Evolutionary conservation across 202 grass and related monocot genomes (phyloP).

Genomic region (Eragrostis tef): DNA sequence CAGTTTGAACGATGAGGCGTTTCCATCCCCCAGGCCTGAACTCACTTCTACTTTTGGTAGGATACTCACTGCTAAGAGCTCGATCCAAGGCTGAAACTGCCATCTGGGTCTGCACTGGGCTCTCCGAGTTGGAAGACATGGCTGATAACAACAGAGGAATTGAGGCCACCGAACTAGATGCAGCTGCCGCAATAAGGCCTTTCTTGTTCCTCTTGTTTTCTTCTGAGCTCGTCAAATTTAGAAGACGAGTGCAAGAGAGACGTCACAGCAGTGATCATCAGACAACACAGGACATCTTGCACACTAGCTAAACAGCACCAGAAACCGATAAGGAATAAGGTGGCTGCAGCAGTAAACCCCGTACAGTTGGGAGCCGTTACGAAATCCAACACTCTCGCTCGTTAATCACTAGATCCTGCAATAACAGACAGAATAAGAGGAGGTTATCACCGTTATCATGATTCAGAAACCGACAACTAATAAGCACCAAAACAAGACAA

Average conservation of each 20-base stretch:
- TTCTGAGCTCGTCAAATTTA: slow-evolving; percentile 22
- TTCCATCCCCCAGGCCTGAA: slow-evolving; percentile 65
- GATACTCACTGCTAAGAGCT: slow-evolving; percentile 63
- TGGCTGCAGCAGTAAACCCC: slow-evolving; percentile 16
- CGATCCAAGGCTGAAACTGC: slow-evolving; percentile 76
- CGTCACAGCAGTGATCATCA: slow-evolving; percentile 47
- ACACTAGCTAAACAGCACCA: slow-evolving; percentile 31
- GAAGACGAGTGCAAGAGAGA: slow-evolving; percentile 33
- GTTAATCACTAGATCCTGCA: slow-evolving; percentile 40
- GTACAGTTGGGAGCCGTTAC: neutral
- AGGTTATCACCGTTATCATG: slow-evolving; percentile 30
- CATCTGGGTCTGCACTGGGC: slow-evolving; percentile 91
- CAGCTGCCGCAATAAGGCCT: slow-evolving; percentile 12
- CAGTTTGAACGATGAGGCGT: slow-evolving; percentile 91
- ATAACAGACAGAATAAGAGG: slow-evolving; percentile 42
- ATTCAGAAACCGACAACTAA: slow-evolving; percentile 24
- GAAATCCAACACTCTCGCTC: slow-evolving; percentile 15
- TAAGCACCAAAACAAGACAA: slow-evolving; percentile 13
- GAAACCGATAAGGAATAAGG: neutral
- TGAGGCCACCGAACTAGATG: slow-evolving; percentile 29
- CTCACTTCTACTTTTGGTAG: slow-evolving; percentile 53
- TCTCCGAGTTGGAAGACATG: slow-evolving; percentile 77
- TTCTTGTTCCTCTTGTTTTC: slow-evolving; percentile 43
- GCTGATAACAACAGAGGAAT: slow-evolving; percentile 5
- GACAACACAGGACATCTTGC: slow-evolving; percentile 38